phyloP scores from a whole-genome alignment of 2,329 filamentous ascomycete genomes.

The Fusarium cicatricum region DNA sequence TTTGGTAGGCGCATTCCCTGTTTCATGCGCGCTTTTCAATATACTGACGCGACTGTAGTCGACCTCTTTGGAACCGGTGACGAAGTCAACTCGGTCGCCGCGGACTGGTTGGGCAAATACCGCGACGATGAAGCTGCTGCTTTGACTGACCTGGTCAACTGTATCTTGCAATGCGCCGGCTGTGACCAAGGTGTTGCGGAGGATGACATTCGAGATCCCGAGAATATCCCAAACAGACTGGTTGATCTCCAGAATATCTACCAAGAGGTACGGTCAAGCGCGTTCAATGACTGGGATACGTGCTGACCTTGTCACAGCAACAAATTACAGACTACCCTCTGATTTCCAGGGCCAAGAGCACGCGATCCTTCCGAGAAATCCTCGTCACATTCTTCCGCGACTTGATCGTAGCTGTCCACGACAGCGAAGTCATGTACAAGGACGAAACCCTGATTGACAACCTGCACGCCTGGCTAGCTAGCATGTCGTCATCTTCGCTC shows the following conservation, averaged over 20 bases:
- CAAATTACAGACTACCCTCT: slow-evolving; percentile 91
- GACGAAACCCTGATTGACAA: slow-evolving; percentile 85
- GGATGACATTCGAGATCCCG: slow-evolving; percentile 88
- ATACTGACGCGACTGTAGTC: slow-evolving; percentile 52
- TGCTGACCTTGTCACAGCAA: slow-evolving; percentile 57
- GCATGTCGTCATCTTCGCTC: slow-evolving; percentile 87
- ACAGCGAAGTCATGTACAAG: slow-evolving; percentile 82
- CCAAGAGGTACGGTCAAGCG: slow-evolving; percentile 66
- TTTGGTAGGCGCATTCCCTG: slow-evolving; percentile 55
- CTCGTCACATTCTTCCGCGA: slow-evolving; percentile 82
- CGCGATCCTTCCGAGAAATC: slow-evolving; percentile 78
- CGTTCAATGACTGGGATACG: not conserved
- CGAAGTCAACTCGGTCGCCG: slow-evolving; percentile 63
- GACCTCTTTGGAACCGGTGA: slow-evolving; percentile 70
- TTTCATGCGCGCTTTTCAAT: slow-evolving; percentile 1
- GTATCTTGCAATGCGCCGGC: slow-evolving; percentile 75
- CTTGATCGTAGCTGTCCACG: slow-evolving; percentile 79
- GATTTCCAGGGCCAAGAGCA: slow-evolving; percentile 80
- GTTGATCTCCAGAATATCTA: slow-evolving; percentile 89
- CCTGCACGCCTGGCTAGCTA: slow-evolving; percentile 86
- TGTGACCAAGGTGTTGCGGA: slow-evolving; percentile 80
- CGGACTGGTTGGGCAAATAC: slow-evolving; percentile 68
- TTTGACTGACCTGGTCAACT: slow-evolving; percentile 71
- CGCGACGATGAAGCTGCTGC: slow-evolving; percentile 61
- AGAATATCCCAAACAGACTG: slow-evolving; percentile 82